phyloP scores from a whole-genome alignment of 345 rosid species.

The Capsella bursapastoris region DNA sequence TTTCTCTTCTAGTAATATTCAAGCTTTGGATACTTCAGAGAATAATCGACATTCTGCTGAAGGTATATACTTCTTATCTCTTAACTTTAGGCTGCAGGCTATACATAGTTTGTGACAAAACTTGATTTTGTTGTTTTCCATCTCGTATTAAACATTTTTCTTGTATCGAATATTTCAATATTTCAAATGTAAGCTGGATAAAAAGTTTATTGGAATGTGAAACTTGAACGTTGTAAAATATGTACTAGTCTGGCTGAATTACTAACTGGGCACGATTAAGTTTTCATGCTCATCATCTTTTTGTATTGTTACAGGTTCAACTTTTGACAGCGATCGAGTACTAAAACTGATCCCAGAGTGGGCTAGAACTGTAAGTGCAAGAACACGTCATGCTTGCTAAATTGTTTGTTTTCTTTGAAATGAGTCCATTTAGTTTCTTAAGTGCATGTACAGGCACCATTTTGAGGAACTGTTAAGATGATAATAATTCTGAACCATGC shows the following conservation, averaged over 20 bases:
- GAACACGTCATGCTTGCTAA: slow-evolving; percentile 17
- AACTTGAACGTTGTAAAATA: slow-evolving; percentile 4
- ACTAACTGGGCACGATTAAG: slow-evolving; percentile 16
- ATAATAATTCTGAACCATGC: not conserved
- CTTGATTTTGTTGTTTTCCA: not conserved
- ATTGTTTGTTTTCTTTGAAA: slow-evolving; percentile 19
- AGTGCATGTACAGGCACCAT: slow-evolving; percentile 13
- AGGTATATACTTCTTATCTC: slow-evolving; percentile 50
- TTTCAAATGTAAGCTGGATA: slow-evolving; percentile 7
- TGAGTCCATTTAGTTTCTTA: slow-evolving; percentile 8
- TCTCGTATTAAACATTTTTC: slow-evolving; percentile 5
- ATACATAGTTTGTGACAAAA: slow-evolving; percentile 1
- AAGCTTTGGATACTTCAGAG: slow-evolving; percentile 51
- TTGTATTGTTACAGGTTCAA: slow-evolving; percentile 55
- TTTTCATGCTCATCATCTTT: slow-evolving; percentile 33
- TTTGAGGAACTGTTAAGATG: not conserved
- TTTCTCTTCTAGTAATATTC: slow-evolving; percentile 55
- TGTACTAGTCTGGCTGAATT: slow-evolving; percentile 23
- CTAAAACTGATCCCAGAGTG: slow-evolving; percentile 75
- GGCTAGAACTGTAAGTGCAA: slow-evolving; percentile 78
- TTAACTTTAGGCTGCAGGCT: slow-evolving; percentile 18
- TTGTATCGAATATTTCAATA: not conserved
- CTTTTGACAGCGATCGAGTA: slow-evolving; percentile 63
- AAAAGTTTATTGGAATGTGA: slow-evolving; percentile 10
- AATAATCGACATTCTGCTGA: slow-evolving; percentile 38